Evolutionary conservation across 306 rosid species (phyloP).

Genomic region (Trichosanthes cucumerina): DNA sequence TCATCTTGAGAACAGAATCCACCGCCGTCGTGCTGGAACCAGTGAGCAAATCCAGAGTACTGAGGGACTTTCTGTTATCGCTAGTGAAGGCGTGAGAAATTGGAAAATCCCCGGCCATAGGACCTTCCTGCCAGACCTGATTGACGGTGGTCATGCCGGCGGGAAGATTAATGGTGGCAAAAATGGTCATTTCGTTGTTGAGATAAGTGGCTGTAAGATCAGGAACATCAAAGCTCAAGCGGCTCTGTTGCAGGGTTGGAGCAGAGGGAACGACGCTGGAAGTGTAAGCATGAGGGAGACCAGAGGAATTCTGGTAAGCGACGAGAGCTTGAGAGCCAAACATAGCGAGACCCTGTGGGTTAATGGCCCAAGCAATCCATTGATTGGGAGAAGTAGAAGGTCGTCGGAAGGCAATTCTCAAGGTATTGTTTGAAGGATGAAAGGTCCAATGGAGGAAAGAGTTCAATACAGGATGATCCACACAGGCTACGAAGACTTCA

Average conservation of each 20-base stretch:
- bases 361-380: conserved; percentile 22
- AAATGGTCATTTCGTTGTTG: conserved; percentile 1
- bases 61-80: not conserved
- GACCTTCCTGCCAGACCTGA: conserved; percentile 19
- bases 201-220: not conserved
- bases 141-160: not conserved
- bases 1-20: not conserved
- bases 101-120: not conserved
- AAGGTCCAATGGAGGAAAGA: conserved; percentile 20
- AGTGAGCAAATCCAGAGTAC: conserved; percentile 11
- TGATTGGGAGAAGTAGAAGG: not conserved
- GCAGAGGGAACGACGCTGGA: not conserved
- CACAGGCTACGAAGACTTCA: not conserved
- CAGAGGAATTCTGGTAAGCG: not conserved
- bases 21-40: not conserved
- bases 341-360: not conserved
- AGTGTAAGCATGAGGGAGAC: not conserved
- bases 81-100: not conserved
- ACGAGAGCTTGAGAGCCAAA: conserved; percentile 11
- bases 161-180: conserved; percentile 1
- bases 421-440: not conserved
- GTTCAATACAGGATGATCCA: conserved; percentile 1
- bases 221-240: conserved; percentile 3
- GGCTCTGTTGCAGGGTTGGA: not conserved
- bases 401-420: conserved; percentile 5